Evolutionary conservation across 1,284 basidiomycete genomes (phyloP).

Genomic region (Microbotryum intermedium): DNA sequence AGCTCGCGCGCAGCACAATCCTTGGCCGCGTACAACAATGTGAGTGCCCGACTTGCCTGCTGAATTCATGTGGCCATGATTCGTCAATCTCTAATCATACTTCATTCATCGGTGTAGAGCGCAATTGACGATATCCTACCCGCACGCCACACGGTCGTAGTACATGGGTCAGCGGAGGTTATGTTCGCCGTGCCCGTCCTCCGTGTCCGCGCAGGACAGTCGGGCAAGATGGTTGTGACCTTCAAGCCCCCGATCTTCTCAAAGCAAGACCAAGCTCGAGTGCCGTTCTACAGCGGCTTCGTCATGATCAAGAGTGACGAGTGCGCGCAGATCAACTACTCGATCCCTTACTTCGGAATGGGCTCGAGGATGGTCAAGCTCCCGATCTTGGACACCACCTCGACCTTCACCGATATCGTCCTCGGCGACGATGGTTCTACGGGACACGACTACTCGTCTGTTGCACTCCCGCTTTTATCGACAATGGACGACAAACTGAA

Average conservation of each 20-base stretch:
- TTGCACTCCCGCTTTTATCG: too few species aligned
- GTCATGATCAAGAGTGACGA: constrained; percentile 7
- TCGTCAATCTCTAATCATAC: too few species aligned
- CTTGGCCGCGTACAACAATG: constrained; percentile 6
- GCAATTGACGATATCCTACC: constrained; percentile 10
- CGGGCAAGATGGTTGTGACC: background rate
- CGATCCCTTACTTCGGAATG: too few species aligned
- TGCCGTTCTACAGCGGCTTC: constrained; percentile 30
- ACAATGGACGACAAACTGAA: too few species aligned
- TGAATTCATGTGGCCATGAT: too few species aligned
- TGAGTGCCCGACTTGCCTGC: too few species aligned
- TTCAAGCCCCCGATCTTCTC: constrained; percentile 11
- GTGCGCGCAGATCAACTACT: too few species aligned
- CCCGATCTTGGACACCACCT: too few species aligned
- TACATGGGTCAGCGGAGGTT: constrained; percentile 3
- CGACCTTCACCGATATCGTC: too few species aligned
- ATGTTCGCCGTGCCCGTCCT: background rate
- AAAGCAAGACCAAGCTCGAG: background rate
- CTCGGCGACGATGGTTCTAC: too few species aligned
- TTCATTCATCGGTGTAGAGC: background rate
- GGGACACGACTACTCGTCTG: too few species aligned
- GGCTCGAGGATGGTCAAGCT: too few species aligned
- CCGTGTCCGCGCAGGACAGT: constrained; percentile 2
- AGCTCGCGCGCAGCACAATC: background rate
- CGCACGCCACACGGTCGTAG: background rate